These are phyloP conservation scores for Cytospora paraplurivora DNA, from an alignment of 2,329 filamentous ascomycete genomes.

Conservation along the genomic window DNA sequence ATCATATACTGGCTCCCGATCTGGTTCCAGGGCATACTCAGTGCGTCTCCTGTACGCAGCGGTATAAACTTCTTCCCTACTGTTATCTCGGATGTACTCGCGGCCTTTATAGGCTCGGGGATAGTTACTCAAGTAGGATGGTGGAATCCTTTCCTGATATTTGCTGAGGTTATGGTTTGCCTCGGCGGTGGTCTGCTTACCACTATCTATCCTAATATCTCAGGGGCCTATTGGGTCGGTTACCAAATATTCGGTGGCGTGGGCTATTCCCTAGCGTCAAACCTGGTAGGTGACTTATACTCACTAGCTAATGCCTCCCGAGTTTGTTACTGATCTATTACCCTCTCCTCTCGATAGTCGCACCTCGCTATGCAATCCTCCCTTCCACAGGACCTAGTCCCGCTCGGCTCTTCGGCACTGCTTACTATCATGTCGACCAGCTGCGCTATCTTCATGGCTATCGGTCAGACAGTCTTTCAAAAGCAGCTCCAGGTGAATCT, in stretches of 20 bases:
- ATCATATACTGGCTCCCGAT: conserved; percentile 50
- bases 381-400: not conserved
- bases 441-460: conserved; percentile 49
- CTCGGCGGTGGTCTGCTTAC: conserved; percentile 43
- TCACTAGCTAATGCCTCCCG: too few species aligned
- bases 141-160: conserved; percentile 31
- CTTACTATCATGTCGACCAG: conserved; percentile 26
- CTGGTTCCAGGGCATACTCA: conserved; percentile 42
- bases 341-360: not conserved
- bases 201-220: conserved; percentile 37
- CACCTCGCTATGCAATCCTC: conserved; percentile 3
- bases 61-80: conserved; percentile 34
- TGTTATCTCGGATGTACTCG: conserved; percentile 31
- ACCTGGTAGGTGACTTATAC: conserved; percentile 1
- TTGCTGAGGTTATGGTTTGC: conserved; percentile 37
- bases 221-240: conserved; percentile 40
- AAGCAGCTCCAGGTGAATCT: conserved; percentile 35
- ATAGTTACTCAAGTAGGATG: conserved; percentile 31
- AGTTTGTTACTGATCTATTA: not conserved
- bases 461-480: conserved; percentile 46
- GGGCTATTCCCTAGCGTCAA: not conserved
- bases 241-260: conserved; percentile 36
- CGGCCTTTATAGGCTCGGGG: conserved; percentile 30
- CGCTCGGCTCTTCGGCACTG: not conserved
- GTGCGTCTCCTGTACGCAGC: conserved; percentile 32